Evolutionary conservation across 306 rosid species (phyloP), one percentile per base, ranked within the genome.

Genomic region (Argentina anserina): DNA sequence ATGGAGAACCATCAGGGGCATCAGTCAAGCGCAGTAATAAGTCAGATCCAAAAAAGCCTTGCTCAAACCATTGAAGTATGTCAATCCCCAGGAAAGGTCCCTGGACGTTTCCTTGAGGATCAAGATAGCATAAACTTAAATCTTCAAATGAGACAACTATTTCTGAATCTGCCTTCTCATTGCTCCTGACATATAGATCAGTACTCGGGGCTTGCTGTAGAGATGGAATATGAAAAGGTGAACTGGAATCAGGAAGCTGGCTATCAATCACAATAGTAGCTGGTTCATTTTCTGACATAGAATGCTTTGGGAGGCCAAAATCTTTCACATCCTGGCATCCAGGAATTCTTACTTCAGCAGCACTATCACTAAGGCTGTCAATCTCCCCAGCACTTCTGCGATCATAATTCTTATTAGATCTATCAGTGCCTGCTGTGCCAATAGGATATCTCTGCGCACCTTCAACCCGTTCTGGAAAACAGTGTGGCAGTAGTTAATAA

Each of bases 21-120:
- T 89, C 94, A 26, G 87, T 70, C 73, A 72, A 49, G 75, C 94
- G 89, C 71, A 89, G 86, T n/a, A 79, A 89, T 15, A 89, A 80
- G 67, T 89, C 87, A 3, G 74, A 67, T 43, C 89, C 91, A 46
- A 86, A 89, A 77, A 86, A 89, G 17, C 91, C 89, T 81, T 86
- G 94, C 72, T 89, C 89, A 77, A 84, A 86, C 94, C 94, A 89
- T 69, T 81, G 62, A 67, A 89, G 84, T 43, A 89, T 89, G 77
- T 89, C 94, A 40, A 84, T 81, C 72, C 94, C 94, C 72, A 89
- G 86, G 81, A 86, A 89, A 43, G 94, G 91, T 60, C 94, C 94
- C 73, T 89, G 94, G 68, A 77, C 74, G 53, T 50, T 70, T 60
- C 94, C 91, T 77, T 89, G 89, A 53, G 94, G 94, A 29, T 89